Base-by-base conservation (phyloP, 2,329 filamentous ascomycete species). In the Trichophyton schoenleinii region DNA sequence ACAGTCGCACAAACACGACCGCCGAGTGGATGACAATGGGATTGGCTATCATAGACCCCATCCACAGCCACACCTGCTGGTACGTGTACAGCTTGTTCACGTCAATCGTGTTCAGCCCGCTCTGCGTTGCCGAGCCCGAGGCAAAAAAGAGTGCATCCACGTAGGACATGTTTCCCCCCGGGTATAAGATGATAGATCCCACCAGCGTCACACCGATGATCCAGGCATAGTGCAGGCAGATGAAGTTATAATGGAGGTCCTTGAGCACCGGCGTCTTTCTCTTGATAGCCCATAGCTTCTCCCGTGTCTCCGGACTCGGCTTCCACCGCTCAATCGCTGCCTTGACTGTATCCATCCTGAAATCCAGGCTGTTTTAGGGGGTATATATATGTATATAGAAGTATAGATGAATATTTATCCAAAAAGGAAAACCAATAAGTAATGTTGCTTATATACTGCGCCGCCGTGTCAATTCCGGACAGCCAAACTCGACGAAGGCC, bases 101-200 rank as follows among this genome's bases (percentile, higher is more conserved):
- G 68, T 89, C 72, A 58, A 79, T 65, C 2, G 92, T 89, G 72
- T 99, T 99, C 64, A 99, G 78, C 0, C 94, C 94, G 65, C 91
- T 95, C 74, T 99, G 94, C 0, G 92, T 97, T 64, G 90, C 87
- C 62, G 88, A 80, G 58, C 94, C 92, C 60, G 84, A 85, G n/a
- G 87, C 83, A 68, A 96, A 89, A 79, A 95, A 89, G 15, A 99
- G 81, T 1, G 91, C 86, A 78, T 99, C 91, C 67, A 94, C 88
- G 69, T 95, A 99, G 1, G 73, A 64, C 62, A 96, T 72, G 15
- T 83, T 75, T 28, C 83, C 82, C 3, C 77, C 78, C 18, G 81
- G 82, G 67, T 84, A 96, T 18, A 99, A 73, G 58, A 95, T 79
- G 65, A 96, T 77, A 0, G 91, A 96, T 15, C 84, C 85, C 55